phyloP scores from a whole-genome alignment of 2,329 filamentous ascomycete species.

The Hypoxylon sp. region DNA sequence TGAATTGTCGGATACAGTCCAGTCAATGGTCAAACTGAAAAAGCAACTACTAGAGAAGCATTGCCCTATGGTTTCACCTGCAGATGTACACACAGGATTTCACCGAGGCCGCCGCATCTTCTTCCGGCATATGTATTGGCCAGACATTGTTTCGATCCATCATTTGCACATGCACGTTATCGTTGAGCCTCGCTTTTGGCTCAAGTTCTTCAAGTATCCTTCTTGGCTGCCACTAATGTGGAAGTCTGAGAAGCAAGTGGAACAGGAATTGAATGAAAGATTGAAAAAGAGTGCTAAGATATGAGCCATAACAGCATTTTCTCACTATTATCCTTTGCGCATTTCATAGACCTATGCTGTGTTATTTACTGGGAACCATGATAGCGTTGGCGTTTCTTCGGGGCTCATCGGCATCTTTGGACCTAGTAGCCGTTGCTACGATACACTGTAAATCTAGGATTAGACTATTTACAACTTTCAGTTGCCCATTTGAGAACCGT shows the following conservation, averaged over 20 bases:
- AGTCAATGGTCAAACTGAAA: constrained; percentile 21
- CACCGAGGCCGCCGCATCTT: constrained; percentile 43
- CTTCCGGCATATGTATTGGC: constrained; percentile 32
- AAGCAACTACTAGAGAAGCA: constrained; percentile 14
- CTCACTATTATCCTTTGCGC: neutral
- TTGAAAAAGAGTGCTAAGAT: neutral
- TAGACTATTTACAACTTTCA: neutral
- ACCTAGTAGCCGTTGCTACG: neutral
- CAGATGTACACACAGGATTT: constrained; percentile 35
- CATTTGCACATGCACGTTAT: constrained; percentile 47
- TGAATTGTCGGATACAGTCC: neutral
- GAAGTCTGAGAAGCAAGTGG: constrained; percentile 39
- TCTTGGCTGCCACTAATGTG: constrained; percentile 45
- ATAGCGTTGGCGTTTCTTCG: neutral
- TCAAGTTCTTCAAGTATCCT: constrained; percentile 42
- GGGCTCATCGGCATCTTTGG: neutral
- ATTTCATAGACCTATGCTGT: neutral
- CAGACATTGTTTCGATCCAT: constrained; percentile 45
- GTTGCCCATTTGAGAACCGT: too few relatives aligned
- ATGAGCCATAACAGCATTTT: neutral
- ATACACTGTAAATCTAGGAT: neutral
- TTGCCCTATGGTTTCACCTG: constrained; percentile 18
- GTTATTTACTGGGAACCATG: neutral
- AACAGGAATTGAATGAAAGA: constrained; percentile 16
- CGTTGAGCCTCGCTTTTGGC: constrained; percentile 28